phyloP scores from a whole-genome alignment of 2,329 filamentous ascomycete genomes.

The Trichoderma harzianum region DNA sequence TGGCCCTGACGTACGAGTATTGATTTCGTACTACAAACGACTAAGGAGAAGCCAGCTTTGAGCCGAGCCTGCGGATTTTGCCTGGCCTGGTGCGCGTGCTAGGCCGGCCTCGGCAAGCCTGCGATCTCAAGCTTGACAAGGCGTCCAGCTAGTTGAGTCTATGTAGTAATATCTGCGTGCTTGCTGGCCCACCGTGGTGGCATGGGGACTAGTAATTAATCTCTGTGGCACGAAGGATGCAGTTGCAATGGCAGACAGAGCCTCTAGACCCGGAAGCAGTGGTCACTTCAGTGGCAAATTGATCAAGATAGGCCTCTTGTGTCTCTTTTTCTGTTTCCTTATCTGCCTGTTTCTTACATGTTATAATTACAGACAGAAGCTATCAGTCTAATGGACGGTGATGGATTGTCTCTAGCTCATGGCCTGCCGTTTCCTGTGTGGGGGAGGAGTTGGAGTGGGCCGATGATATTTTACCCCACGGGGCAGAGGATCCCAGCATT shows the following conservation, averaged over 20 bases:
- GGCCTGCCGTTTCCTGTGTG: background rate
- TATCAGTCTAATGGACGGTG: background rate
- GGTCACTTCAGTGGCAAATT: background rate
- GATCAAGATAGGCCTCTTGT: background rate
- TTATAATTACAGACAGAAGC: background rate
- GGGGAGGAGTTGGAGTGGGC: background rate
- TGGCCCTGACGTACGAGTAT: background rate
- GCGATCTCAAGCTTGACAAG: background rate
- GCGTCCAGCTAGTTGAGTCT: background rate
- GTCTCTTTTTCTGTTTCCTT: background rate
- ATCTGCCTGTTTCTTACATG: background rate
- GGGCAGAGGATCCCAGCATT: background rate
- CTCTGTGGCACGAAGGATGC: background rate
- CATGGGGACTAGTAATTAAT: background rate
- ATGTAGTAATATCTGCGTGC: background rate
- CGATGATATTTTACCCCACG: background rate
- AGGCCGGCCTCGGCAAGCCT: slow-evolving; percentile 12
- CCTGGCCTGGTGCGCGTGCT: slow-evolving; percentile 3
- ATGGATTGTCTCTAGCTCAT: background rate
- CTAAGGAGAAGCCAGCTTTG: background rate
- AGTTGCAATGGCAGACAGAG: background rate
- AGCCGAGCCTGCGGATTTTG: background rate
- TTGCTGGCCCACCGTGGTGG: slow-evolving; percentile 1
- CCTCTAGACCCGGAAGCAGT: background rate
- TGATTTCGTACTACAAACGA: background rate